These are phyloP conservation scores for Fusarium sp. DNA, from an alignment of 2,329 filamentous ascomycete genomes.

Conservation along the genomic window DNA sequence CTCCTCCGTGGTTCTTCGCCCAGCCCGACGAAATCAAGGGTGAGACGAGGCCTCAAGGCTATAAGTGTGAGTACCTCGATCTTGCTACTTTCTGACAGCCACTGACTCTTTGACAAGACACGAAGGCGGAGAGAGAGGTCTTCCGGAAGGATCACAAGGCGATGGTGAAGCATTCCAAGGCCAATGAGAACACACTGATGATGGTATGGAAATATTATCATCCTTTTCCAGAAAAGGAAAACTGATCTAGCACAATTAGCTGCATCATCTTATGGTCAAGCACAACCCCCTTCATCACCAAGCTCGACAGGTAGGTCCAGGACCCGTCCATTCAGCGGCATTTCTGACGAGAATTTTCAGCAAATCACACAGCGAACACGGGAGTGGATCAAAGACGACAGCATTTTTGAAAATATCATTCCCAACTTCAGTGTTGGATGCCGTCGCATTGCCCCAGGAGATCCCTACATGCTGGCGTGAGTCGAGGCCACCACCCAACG, in stretches of 20 bases:
- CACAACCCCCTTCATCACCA: neutral
- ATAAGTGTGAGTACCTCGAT: neutral
- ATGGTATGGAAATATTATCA: neutral
- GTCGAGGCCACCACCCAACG: neutral
- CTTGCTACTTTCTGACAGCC: neutral
- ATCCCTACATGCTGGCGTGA: neutral
- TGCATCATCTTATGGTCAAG: neutral
- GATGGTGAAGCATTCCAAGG: neutral
- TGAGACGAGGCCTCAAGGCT: neutral
- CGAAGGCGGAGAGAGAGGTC: neutral
- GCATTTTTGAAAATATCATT: neutral
- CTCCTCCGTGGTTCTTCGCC: neutral
- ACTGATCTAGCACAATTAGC: neutral
- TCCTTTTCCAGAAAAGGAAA: fast-evolving
- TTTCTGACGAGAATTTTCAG: neutral
- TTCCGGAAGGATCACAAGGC: neutral
- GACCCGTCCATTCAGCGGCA: neutral
- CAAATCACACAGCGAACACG: neutral
- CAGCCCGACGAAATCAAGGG: neutral
- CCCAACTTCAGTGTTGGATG: neutral
- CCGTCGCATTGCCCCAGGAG: neutral
- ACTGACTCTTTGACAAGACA: neutral
- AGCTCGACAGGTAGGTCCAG: neutral
- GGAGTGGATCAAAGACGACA: neutral
- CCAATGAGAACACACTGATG: neutral